Evolutionary conservation across 306 rosid genomes (phyloP).

Genomic region (Prunus armeniaca): DNA sequence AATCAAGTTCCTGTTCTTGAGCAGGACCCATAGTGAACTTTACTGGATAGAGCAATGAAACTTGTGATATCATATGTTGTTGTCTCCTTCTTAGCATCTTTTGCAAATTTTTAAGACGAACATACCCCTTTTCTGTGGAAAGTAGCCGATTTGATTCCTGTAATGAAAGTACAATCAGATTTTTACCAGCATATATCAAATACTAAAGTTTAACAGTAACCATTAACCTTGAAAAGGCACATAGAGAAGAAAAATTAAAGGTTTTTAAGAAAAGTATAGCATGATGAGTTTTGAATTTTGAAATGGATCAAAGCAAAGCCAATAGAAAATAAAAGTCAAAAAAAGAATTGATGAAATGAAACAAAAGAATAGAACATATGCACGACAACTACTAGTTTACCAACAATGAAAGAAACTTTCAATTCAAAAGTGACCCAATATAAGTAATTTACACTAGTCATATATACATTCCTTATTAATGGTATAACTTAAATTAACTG

Average conservation of each 20-base stretch:
- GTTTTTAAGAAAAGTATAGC: background rate
- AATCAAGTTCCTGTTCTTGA: constrained; percentile 90
- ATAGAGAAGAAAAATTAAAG: background rate
- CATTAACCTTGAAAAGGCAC: background rate
- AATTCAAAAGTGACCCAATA: background rate
- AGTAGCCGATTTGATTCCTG: constrained; percentile 65
- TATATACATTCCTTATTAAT: background rate
- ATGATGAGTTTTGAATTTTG: background rate
- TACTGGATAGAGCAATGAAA: constrained; percentile 82
- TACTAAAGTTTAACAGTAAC: background rate
- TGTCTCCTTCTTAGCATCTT: constrained; percentile 74
- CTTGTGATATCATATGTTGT: constrained; percentile 73
- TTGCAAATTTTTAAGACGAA: constrained; percentile 55
- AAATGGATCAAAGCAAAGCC: background rate
- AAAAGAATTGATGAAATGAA: background rate
- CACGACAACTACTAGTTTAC: background rate
- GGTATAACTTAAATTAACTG: background rate
- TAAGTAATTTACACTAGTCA: background rate
- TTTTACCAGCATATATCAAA: constrained; percentile 20
- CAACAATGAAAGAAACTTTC: background rate
- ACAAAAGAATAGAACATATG: background rate
- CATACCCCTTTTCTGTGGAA: constrained; percentile 63
- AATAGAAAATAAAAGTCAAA: background rate
- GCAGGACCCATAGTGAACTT: constrained; percentile 74
- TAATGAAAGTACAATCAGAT: constrained; percentile 27